A percentile compares a stretch with the other conserved stretches of the same genome.
These are phyloP conservation scores for Wickerhamomyces canadensis DNA, from an alignment of 805 yeast species.

Conservation along the genomic window DNA sequence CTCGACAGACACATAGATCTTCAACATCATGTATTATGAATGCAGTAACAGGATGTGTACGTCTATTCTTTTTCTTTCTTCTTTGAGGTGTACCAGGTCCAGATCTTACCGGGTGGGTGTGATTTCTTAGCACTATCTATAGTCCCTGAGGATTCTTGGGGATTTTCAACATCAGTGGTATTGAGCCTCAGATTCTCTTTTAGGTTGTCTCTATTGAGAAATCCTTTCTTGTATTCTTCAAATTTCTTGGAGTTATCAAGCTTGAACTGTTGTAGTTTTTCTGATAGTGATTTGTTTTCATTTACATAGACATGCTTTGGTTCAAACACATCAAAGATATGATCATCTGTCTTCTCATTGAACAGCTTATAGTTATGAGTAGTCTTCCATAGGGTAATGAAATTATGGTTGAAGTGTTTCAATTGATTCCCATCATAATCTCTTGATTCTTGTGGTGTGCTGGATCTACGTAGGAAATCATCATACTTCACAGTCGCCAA, in stretches of 20 bases:
- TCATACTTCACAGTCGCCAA: constrained; percentile 67
- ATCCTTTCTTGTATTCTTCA: constrained; percentile 16
- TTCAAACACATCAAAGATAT: constrained; percentile 56
- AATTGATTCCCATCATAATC: constrained; percentile 28
- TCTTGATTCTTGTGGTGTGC: constrained; percentile 30
- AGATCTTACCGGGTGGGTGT: constrained; percentile 12
- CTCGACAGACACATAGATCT: too few relatives aligned
- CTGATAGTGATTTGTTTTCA: constrained; percentile 15
- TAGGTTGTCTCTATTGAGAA: constrained; percentile 6
- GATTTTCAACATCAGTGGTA: constrained; percentile 6
- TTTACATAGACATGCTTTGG: constrained; percentile 35
- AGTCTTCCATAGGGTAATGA: constrained; percentile 46
- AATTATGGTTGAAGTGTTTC: constrained; percentile 37
- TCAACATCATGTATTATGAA: too few relatives aligned
- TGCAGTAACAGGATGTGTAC: too few relatives aligned
- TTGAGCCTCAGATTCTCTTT: constrained; percentile 1
- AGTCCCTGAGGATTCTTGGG: constrained; percentile 2
- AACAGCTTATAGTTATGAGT: constrained; percentile 54
- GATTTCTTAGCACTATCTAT: constrained; percentile 4
- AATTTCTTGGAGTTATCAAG: constrained; percentile 23
- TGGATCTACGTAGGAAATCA: constrained; percentile 41
- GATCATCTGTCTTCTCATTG: constrained; percentile 56
- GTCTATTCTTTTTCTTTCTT: constrained; percentile 5
- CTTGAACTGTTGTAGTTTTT: constrained; percentile 27
- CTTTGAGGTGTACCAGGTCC: constrained; percentile 16